Conservation (phyloP, 2,329 filamentous ascomycete species). For the Fusarium euwallaceae region DNA sequence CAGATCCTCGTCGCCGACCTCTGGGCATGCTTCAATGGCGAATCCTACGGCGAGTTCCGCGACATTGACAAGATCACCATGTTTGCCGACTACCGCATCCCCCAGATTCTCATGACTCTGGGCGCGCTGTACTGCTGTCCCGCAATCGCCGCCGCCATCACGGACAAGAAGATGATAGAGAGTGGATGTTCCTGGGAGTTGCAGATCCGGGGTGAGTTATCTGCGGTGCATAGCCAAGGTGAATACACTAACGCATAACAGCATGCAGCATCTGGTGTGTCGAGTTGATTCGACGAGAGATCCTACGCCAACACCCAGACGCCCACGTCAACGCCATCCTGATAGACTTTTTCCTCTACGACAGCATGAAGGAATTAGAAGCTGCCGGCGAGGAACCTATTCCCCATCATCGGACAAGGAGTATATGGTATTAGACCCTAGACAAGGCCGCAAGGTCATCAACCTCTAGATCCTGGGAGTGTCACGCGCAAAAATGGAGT, state of each 20-base stretch:
- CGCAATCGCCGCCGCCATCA: slow-evolving; percentile 78
- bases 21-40: slow-evolving; percentile 94
- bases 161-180: slow-evolving; percentile 72
- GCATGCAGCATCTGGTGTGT: slow-evolving; percentile 97
- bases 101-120: slow-evolving; percentile 88
- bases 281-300: slow-evolving; percentile 87
- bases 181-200: slow-evolving; percentile 85
- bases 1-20: slow-evolving; percentile 97
- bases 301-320: slow-evolving; percentile 78
- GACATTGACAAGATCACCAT: slow-evolving; percentile 98
- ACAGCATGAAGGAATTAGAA: slow-evolving; percentile 91
- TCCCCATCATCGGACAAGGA: slow-evolving; percentile 90
- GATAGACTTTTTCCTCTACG: slow-evolving; percentile 98
- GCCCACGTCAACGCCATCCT: slow-evolving; percentile 86
- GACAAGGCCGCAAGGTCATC: slow-evolving; percentile 19
- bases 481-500: slow-evolving; percentile 15
- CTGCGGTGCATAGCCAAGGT: too few relatives aligned
- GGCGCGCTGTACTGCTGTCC: slow-evolving; percentile 90
- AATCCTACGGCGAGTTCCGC: slow-evolving; percentile 81
- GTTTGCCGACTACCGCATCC: slow-evolving; percentile 98
- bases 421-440: slow-evolving; percentile 85
- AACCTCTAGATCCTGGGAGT: slow-evolving; percentile 18
- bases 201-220: slow-evolving; percentile 79
- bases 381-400: slow-evolving; percentile 65
- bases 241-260: slow-evolving; percentile 49